These are phyloP conservation scores for Rhododendron ovatum DNA, from an alignment of 148 eudicot species.

Conservation along the genomic window DNA sequence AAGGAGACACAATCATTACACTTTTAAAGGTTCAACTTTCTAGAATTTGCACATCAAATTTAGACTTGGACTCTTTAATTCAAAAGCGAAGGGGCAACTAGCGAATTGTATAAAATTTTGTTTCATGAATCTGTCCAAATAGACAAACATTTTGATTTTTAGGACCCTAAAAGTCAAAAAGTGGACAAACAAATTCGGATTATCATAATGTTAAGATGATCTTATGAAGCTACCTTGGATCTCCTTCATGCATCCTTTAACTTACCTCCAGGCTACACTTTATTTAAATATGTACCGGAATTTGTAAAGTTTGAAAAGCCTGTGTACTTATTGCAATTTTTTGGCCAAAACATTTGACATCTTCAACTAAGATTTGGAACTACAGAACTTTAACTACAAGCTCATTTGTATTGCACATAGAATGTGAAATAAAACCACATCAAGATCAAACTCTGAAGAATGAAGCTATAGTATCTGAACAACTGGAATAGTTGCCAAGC, in stretches of 20 bases:
- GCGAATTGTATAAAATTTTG: neutral
- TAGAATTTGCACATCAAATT: neutral
- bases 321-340: neutral
- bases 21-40: neutral
- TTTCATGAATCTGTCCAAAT: neutral
- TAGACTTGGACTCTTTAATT: neutral
- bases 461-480: neutral
- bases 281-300: neutral
- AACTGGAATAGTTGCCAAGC: neutral
- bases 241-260: neutral
- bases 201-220: neutral
- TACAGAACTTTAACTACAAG: neutral
- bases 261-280: slow-evolving; percentile 3
- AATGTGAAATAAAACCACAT: neutral
- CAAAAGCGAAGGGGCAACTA: neutral
- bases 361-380: neutral
- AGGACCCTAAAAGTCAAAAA: neutral
- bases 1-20: neutral
- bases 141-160: neutral
- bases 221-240: neutral
- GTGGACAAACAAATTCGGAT: neutral
- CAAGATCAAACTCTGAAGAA: neutral
- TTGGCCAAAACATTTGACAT: neutral
- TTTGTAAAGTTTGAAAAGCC: slow-evolving; percentile 1
- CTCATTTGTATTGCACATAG: neutral